A percentile compares a stretch with the other conserved stretches of the same genome.
These are phyloP conservation scores for Coniochaeta sp. DNA, from an alignment of 2,329 filamentous ascomycete genomes.

Conservation along the genomic window DNA sequence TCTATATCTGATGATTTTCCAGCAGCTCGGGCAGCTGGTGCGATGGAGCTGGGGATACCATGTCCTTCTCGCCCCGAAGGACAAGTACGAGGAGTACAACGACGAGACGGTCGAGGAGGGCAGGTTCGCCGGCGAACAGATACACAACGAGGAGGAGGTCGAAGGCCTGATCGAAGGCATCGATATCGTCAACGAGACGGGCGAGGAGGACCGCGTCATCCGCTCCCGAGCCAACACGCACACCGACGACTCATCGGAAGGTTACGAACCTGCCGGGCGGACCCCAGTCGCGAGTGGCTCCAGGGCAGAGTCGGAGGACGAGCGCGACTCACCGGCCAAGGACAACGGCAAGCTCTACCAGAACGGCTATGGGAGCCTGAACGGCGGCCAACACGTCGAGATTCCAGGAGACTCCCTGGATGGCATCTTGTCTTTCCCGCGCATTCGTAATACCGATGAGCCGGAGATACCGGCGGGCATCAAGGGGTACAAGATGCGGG, in stretches of 20 bases:
- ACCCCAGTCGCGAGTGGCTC: constrained; percentile 47
- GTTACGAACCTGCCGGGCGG: constrained; percentile 47
- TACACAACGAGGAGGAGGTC: constrained; percentile 33
- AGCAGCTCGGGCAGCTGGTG: constrained; percentile 90
- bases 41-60: constrained; percentile 99
- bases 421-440: constrained; percentile 57
- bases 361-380: constrained; percentile 6
- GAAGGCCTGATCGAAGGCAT: constrained; percentile 36
- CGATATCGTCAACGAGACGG: constrained; percentile 32
- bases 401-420: constrained; percentile 35
- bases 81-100: constrained; percentile 60
- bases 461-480: constrained; percentile 31
- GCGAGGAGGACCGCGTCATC: constrained; percentile 21
- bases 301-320: constrained; percentile 41
- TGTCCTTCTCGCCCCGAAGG: constrained; percentile 80
- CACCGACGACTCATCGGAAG: constrained; percentile 36
- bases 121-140: constrained; percentile 45
- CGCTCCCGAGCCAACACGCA: constrained; percentile 11
- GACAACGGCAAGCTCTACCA: constrained; percentile 7
- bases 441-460: constrained; percentile 37
- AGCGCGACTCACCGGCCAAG: constrained; percentile 22
- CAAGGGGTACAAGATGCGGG: constrained; percentile 31
- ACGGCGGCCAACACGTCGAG: constrained; percentile 12
- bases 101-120: constrained; percentile 48
- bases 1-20: constrained; percentile 91